phyloP scores from a whole-genome alignment of 1,139 yeast genomes.

The Debaryomyces robertsiae region DNA sequence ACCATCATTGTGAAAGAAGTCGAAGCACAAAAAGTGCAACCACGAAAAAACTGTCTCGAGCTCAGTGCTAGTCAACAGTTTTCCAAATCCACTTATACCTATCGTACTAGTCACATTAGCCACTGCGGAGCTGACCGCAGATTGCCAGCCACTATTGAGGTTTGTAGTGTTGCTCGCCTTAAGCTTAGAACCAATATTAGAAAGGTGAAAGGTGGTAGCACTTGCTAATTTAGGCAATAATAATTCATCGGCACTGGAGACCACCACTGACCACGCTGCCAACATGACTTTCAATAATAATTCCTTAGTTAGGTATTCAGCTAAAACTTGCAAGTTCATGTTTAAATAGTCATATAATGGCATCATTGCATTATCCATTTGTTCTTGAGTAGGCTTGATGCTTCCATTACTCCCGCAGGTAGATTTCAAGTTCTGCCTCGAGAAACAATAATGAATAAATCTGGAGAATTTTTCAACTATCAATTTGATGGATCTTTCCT shows the following conservation, averaged over 20 bases:
- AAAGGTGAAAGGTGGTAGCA: conserved; percentile 46
- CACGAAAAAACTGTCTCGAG: conserved; percentile 72
- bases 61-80: conserved; percentile 60
- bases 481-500: conserved; percentile 63
- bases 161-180: conserved; percentile 16
- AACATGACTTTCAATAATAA: conserved; percentile 69
- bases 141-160: conserved; percentile 41
- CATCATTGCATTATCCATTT: conserved; percentile 66
- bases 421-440: conserved; percentile 48
- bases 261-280: conserved; percentile 72
- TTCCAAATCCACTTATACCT: conserved; percentile 52
- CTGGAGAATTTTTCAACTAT: conserved; percentile 64
- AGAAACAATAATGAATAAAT: conserved; percentile 44
- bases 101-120: conserved; percentile 50
- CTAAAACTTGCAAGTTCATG: conserved; percentile 66
- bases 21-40: conserved; percentile 65
- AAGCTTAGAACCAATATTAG: conserved; percentile 24
- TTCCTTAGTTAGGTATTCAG: conserved; percentile 60
- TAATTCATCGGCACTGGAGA: conserved; percentile 64
- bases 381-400: conserved; percentile 50
- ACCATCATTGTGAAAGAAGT: conserved; percentile 80
- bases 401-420: conserved; percentile 56
- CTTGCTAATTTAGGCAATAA: conserved; percentile 71
- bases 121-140: conserved; percentile 50
- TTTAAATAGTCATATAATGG: conserved; percentile 79